phyloP scores from a whole-genome alignment of 2,329 filamentous ascomycete species.

The Colletotrichum tamarilloi region DNA sequence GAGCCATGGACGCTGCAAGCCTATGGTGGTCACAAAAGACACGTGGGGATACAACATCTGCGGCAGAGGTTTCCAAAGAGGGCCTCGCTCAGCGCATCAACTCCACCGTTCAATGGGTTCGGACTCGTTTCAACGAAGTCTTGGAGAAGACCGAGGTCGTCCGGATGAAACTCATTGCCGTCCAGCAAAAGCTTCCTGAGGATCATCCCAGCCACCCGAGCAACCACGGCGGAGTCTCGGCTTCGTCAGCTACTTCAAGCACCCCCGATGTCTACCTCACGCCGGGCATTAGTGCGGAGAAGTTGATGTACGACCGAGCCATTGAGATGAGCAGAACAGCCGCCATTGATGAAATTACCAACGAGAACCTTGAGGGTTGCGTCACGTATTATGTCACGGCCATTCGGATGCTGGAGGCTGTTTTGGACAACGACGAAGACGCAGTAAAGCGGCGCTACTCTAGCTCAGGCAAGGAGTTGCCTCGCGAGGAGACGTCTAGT shows the following conservation, averaged over 20 bases:
- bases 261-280: conserved; percentile 86
- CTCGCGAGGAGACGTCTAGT: conserved; percentile 54
- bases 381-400: conserved; percentile 95
- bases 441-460: conserved; percentile 50
- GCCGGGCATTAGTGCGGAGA: conserved; percentile 91
- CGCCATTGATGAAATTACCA: conserved; percentile 94
- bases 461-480: conserved; percentile 53
- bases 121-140: conserved; percentile 94
- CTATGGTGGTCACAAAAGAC: conserved; percentile 89
- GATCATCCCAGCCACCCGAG: conserved; percentile 89
- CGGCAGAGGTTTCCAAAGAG: conserved; percentile 60
- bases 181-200: conserved; percentile 83
- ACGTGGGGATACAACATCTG: conserved; percentile 66
- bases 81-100: conserved; percentile 75
- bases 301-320: conserved; percentile 97
- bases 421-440: conserved; percentile 85
- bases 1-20: conserved; percentile 95
- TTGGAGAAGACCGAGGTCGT: conserved; percentile 96
- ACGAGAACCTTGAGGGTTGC: conserved; percentile 87
- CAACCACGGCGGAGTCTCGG: conserved; percentile 74
- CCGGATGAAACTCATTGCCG: conserved; percentile 86
- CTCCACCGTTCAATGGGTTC: conserved; percentile 94
- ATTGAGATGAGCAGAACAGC: conserved; percentile 96
- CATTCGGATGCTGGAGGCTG: conserved; percentile 93
- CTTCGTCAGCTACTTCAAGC: conserved; percentile 69